phyloP scores from a whole-genome alignment of 1,139 yeast species.

The Yamadazyma atlantica region DNA sequence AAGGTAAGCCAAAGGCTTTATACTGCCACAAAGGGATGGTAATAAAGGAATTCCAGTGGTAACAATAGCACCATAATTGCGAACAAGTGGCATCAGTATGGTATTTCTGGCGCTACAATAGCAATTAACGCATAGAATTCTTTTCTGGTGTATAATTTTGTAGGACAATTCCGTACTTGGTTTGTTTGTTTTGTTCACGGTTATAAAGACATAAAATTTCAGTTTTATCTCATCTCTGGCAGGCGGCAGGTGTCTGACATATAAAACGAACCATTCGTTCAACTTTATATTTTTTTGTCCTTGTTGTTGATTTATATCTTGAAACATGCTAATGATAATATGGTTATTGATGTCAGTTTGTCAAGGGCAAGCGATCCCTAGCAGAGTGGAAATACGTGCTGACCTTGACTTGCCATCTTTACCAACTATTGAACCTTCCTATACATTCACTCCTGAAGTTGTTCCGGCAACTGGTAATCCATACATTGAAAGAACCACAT shows the following conservation, averaged over 20 bases:
- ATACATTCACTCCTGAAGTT: conserved; percentile 10
- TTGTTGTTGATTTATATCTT: not conserved
- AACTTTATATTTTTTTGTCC: not conserved
- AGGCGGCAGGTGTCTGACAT: too few relatives aligned
- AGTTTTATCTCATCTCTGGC: not conserved
- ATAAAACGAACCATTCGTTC: too few relatives aligned
- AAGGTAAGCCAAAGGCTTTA: too few relatives aligned
- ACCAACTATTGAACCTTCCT: conserved; percentile 8
- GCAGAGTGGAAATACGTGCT: conserved; percentile 3
- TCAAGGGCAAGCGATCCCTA: conserved; percentile 1
- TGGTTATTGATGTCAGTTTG: not conserved
- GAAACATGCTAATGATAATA: not conserved
- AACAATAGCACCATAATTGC: not conserved
- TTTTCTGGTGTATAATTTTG: not conserved
- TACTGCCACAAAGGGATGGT: not conserved
- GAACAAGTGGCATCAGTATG: not conserved
- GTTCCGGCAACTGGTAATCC: conserved; percentile 26
- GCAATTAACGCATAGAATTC: conserved; percentile 1
- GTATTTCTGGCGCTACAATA: not conserved
- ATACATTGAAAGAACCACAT: conserved; percentile 22
- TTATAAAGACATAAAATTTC: not conserved
- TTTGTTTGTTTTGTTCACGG: not conserved
- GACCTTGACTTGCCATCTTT: conserved; percentile 11
- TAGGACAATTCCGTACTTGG: not conserved
- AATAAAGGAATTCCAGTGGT: not conserved